phyloP scores from a whole-genome alignment of 768 basidiomycete species.

The Leucosporidium yakuticum region DNA sequence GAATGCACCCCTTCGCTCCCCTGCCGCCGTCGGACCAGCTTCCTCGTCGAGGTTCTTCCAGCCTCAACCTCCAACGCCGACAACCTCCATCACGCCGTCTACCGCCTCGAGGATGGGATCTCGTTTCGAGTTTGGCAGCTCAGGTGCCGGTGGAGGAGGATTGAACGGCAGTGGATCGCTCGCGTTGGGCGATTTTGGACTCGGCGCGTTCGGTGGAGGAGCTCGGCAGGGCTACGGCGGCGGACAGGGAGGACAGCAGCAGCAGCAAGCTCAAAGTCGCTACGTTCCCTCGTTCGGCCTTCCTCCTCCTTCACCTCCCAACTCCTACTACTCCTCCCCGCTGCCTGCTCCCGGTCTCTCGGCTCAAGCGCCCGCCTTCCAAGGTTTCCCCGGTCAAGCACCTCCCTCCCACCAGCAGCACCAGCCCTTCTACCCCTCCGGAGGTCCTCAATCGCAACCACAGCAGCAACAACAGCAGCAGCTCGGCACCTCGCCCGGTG shows the following conservation, averaged over 20 bases:
- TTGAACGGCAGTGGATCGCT: neutral
- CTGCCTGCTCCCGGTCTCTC: slow-evolving; percentile 2
- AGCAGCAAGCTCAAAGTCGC: neutral
- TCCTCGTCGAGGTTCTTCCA: slow-evolving; percentile 30
- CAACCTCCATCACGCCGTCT: slow-evolving; percentile 7
- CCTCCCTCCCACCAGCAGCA: slow-evolving; percentile 1
- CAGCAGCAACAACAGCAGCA: slow-evolving; percentile 5
- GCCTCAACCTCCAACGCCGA: slow-evolving; percentile 15
- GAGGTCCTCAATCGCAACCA: no score
- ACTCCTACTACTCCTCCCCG: slow-evolving; percentile 7
- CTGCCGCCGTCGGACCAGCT: slow-evolving; percentile 24
- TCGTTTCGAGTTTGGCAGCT: slow-evolving; percentile 19
- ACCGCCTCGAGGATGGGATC: neutral
- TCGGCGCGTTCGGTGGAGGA: neutral
- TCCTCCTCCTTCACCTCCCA: slow-evolving; percentile 8
- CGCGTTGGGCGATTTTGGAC: neutral
- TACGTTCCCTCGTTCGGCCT: slow-evolving; percentile 6
- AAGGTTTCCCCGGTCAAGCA: slow-evolving; percentile 1
- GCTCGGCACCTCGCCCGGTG: slow-evolving; percentile 4
- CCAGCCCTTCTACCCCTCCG: slow-evolving; percentile 2
- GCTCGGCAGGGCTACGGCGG: neutral
- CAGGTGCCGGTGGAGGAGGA: neutral
- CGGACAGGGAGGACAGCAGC: neutral
- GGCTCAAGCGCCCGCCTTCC: slow-evolving; percentile 9
- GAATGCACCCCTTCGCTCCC: slow-evolving; percentile 18